Evolutionary conservation across 129 eudicot species (phyloP), one percentile per base, ranked within the genome.

Genomic region (Apium graveolens): DNA sequence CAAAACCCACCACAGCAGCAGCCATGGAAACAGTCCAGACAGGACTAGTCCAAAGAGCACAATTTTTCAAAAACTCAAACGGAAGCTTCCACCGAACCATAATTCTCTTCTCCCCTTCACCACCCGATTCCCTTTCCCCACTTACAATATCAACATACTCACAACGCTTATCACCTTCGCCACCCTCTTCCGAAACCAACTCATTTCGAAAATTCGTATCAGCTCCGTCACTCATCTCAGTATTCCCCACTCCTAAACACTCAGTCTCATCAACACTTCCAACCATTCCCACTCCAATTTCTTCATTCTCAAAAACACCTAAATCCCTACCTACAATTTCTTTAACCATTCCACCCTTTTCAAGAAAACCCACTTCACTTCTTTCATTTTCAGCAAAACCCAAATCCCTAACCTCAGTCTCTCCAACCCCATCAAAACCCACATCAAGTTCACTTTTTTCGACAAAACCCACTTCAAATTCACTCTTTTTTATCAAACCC

Each of bases 81-180:
- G 98, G 98, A 73, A 91, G 82, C 93, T 89, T 95, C 99, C 99
- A 92, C 99, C 97, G 92, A 20, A 89, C 93, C 27, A 85, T 39
- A 31, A 83, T 66, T 77, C 74, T 80, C 83, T 85, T 84, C 81
- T 80, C 82, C 60, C 46, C 84, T 55, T 75, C 85, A 42, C 78
- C 83, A 34, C 41, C 80, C 81, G 81, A 82, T 81, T 80, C 82
- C 49, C 55, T 82, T 55, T 72, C 86, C 57, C 78, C 83, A 17
- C 41, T 35, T 42, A 62, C 79, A n/a, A 77, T 70, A 29, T 60
- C 77, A 11, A 44, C 87, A 71, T 53, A 83, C 3, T 69, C 79
- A 32, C 43, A 37, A 13, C 4, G n/a, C 79, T 76, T 74, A 71
- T 73, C 89, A 43, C 77, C 80, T 5, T 34, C 77, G 24, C 46